Conservation (phyloP, 2,329 filamentous ascomycete species). For the Aaosphaeria pasadenensis region DNA sequence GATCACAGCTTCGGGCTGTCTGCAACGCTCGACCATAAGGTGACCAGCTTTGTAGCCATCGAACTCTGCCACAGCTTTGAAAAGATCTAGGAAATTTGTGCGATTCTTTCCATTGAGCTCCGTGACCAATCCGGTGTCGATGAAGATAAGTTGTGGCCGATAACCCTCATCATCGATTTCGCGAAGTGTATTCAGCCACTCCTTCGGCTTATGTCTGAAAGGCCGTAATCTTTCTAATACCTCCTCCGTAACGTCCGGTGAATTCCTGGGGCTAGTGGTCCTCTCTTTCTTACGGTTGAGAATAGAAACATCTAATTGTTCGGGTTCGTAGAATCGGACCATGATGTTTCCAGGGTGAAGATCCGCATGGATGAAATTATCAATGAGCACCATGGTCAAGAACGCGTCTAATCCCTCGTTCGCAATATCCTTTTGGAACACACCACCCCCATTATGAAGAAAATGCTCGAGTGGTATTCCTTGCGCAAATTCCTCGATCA, state of each 20-base stretch:
- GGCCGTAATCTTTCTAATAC: conserved; percentile 79
- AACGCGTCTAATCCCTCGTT: conserved; percentile 95
- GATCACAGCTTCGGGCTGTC: conserved; percentile 85
- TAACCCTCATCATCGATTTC: conserved; percentile 85
- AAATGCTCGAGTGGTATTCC: conserved; percentile 91
- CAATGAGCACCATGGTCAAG: conserved; percentile 90
- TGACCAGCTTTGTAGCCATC: conserved; percentile 94
- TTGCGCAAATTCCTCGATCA: conserved; percentile 94
- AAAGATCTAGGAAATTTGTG: conserved; percentile 88
- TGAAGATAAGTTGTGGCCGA: conserved; percentile 92
- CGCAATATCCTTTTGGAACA: conserved; percentile 91
- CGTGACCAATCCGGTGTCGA: conserved; percentile 93
- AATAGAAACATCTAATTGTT: conserved; percentile 64
- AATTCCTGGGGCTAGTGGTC: conserved; percentile 42
- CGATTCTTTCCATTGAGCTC: conserved; percentile 86
- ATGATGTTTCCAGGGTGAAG: conserved; percentile 98
- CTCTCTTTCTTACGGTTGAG: conserved; percentile 37
- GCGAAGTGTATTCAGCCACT: conserved; percentile 72
- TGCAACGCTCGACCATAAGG: conserved; percentile 92
- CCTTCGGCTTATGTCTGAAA: conserved; percentile 61
- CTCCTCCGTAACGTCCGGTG: conserved; percentile 79
- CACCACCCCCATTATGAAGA: conserved; percentile 83
- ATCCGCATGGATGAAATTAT: conserved; percentile 97
- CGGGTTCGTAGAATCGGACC: conserved; percentile 93
- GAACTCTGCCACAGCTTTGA: conserved; percentile 93